Base-by-base conservation (phyloP, 148 eudicot species). In the Polygonum aviculare region DNA sequence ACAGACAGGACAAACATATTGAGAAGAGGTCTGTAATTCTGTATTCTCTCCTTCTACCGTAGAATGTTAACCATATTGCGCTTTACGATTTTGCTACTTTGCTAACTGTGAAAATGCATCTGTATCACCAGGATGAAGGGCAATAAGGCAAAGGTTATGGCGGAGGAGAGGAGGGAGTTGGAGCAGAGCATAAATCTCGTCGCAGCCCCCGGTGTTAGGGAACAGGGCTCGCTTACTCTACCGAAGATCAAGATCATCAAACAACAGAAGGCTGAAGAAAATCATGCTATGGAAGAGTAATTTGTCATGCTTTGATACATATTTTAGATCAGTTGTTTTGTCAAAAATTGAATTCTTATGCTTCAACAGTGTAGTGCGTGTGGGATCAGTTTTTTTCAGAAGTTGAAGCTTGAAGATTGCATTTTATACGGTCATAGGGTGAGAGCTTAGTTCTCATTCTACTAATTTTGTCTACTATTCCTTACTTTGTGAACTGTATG, bases 211-310 rank as follows among this genome's bases (percentile, higher is more conserved):
- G 4, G 12, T 67, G 83, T 74, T 74, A 76, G 77, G 18, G 67
- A 21, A 19, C 18, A 82, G 74, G 91, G 85, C 73, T 80, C 93
- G 31, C 84, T 80, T 77, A 82, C 87, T 38, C 51, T 83, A 72
- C 90, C 92, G 36, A 91, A 84, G 82, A 31, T 78, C 83, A 87
- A 83, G 73, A 87, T 90, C 89, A 76, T 83, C 86, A 85, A 79
- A 69, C 60, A 87, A 3, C 87, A 74, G 48, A 47, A 82, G 50
- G 82, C 78, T 10, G 83, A 85, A 75, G 85, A 89, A 60, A 84
- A 83, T 52, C 85, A 79, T 69, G 85, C 85, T n/a, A 93, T 91
- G 97, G 90, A 90, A 79, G 97, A 93, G 88, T 91, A 80, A 78
- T 85, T 35, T 67, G 38, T 2, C 7, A 16, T 67, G 44, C 21